A percentile compares a stretch with the other conserved stretches of the same genome.
Conservation (phyloP, 2,329 filamentous ascomycete species). For the Monilinia vaccinii-corymbosi region DNA sequence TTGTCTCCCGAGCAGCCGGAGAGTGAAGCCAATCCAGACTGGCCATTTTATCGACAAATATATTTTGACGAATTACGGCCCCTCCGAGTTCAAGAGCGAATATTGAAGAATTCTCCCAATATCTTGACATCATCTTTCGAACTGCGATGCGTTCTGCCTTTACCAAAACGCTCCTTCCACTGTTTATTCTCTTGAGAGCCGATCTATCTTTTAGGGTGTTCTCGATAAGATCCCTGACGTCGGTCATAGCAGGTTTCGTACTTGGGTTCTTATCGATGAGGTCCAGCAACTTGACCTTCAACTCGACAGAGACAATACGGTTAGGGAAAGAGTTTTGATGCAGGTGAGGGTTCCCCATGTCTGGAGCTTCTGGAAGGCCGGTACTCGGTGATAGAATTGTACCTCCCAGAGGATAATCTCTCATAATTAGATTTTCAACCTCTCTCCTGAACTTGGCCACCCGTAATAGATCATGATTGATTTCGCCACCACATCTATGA, state of each 20-base stretch:
- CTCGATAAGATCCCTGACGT: conserved; percentile 44
- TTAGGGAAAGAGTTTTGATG: conserved; percentile 46
- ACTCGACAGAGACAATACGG: conserved; percentile 40
- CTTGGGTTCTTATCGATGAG: conserved; percentile 30
- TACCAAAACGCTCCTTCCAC: conserved; percentile 19
- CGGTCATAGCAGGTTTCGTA: conserved; percentile 36
- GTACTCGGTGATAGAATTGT: conserved; percentile 48
- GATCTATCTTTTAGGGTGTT: conserved; percentile 32
- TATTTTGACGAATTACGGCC: conserved; percentile 56
- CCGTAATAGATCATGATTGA: conserved; percentile 51
- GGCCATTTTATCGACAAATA: conserved; percentile 66
- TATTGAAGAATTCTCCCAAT: conserved; percentile 57
- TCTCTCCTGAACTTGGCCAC: conserved; percentile 54
- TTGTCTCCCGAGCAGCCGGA: conserved; percentile 53
- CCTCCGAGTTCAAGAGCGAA: conserved; percentile 58
- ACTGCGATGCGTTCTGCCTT: conserved; percentile 36
- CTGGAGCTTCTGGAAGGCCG: conserved; percentile 39
- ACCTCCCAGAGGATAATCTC: conserved; percentile 52
- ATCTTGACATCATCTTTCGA: conserved; percentile 60
- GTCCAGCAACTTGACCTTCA: conserved; percentile 36
- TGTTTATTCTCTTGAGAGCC: conserved; percentile 36
- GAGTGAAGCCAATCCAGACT: conserved; percentile 71
- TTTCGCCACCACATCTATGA: conserved; percentile 37
- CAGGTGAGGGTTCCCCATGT: conserved; percentile 10
- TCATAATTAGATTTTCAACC: conserved; percentile 37